phyloP scores from a whole-genome alignment of 2,329 filamentous ascomycete species.

The Cladophialophora exuberans region DNA sequence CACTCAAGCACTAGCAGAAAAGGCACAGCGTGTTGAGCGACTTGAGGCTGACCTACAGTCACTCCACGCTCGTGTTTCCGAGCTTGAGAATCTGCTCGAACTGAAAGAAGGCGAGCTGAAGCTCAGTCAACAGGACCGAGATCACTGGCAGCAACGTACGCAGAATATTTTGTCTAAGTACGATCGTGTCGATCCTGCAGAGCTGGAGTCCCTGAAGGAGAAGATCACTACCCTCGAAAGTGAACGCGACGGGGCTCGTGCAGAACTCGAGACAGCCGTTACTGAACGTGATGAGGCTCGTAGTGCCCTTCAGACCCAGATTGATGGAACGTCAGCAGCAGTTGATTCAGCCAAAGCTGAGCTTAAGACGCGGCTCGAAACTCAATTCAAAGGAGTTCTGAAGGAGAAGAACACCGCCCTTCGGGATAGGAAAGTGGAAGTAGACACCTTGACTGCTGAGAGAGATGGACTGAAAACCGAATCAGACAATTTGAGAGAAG shows the following conservation, averaged over 20 bases:
- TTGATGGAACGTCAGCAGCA: constrained; percentile 52
- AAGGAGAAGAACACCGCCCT: constrained; percentile 70
- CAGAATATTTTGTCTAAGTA: constrained; percentile 96
- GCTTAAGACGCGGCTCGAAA: constrained; percentile 49
- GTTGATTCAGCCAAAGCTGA: constrained; percentile 55
- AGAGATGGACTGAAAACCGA: constrained; percentile 71
- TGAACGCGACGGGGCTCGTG: constrained; percentile 68
- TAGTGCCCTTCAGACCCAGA: constrained; percentile 51
- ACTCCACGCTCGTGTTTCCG: constrained; percentile 75
- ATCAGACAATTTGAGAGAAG: constrained; percentile 63
- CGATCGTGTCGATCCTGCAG: constrained; percentile 89
- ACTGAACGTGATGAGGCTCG: constrained; percentile 49
- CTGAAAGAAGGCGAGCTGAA: constrained; percentile 87
- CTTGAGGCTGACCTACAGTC: constrained; percentile 78
- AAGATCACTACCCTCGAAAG: constrained; percentile 68
- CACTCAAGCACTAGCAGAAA: constrained; percentile 74
- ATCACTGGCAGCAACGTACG: constrained; percentile 93
- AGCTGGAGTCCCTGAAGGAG: constrained; percentile 86
- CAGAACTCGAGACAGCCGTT: constrained; percentile 55
- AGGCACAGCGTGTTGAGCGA: constrained; percentile 73
- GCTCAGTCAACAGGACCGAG: constrained; percentile 85
- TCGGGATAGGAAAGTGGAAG: constrained; percentile 54
- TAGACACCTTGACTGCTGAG: constrained; percentile 58
- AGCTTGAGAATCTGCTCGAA: constrained; percentile 78
- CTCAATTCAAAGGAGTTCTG: constrained; percentile 57